Evolutionary conservation across 1,139 yeast species (phyloP).

Genomic region (Nakaseomyces sp.): DNA sequence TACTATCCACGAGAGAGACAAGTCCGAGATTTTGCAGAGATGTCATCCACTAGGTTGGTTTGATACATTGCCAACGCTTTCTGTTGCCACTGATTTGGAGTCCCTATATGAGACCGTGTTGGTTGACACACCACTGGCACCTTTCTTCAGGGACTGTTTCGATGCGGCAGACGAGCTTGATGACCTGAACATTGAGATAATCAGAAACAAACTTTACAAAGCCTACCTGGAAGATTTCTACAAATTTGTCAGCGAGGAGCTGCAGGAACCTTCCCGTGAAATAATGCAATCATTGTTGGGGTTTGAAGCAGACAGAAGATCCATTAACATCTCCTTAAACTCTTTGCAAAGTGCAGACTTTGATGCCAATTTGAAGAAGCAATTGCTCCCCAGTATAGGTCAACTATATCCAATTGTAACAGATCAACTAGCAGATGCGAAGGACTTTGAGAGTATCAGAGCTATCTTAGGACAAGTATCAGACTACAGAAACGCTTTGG

Average conservation of each 20-base stretch:
- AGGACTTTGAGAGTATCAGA: slow-evolving; percentile 80
- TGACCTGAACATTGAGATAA: slow-evolving; percentile 89
- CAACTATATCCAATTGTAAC: slow-evolving; percentile 70
- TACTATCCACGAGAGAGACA: slow-evolving; percentile 89
- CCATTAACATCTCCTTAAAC: slow-evolving; percentile 84
- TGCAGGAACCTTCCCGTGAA: slow-evolving; percentile 71
- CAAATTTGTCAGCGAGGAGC: slow-evolving; percentile 48
- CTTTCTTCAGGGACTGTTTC: slow-evolving; percentile 85
- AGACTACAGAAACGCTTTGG: slow-evolving; percentile 69
- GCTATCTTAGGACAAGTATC: slow-evolving; percentile 63
- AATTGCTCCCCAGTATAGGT: slow-evolving; percentile 76
- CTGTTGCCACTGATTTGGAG: slow-evolving; percentile 91
- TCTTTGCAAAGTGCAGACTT: slow-evolving; percentile 44
- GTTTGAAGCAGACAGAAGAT: slow-evolving; percentile 93
- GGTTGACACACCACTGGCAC: slow-evolving; percentile 94
- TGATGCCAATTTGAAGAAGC: slow-evolving; percentile 64
- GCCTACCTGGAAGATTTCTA: slow-evolving; percentile 88
- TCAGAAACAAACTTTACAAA: slow-evolving; percentile 83
- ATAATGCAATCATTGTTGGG: slow-evolving; percentile 68
- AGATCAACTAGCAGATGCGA: slow-evolving; percentile 56
- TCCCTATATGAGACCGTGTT: slow-evolving; percentile 88
- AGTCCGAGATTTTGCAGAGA: slow-evolving; percentile 73
- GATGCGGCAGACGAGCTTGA: slow-evolving; percentile 84
- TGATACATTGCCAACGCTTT: slow-evolving; percentile 89
- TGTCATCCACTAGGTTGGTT: slow-evolving; percentile 98